Evolutionary conservation across 495 filamentous ascomycete genomes (phyloP).

Genomic region (Amorphotheca resinae): DNA sequence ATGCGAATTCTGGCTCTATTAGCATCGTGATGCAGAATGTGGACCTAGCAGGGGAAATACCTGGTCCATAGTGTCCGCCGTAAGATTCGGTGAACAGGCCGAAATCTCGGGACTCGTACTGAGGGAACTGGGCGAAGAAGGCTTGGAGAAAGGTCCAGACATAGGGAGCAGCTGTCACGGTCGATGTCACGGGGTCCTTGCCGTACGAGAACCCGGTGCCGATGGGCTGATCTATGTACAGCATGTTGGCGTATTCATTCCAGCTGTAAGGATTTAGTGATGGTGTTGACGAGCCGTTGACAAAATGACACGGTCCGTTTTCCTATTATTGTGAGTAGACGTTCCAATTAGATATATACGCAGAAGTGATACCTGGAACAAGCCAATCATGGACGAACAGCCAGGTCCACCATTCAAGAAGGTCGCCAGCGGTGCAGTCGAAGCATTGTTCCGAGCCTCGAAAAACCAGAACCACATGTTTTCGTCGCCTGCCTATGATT

Average conservation of each 20-base stretch:
- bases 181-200: constrained; percentile 33
- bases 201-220: constrained; percentile 53
- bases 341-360: not conserved
- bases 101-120: constrained; percentile 42
- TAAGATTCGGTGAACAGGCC: constrained; percentile 45
- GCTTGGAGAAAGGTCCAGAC: constrained; percentile 45
- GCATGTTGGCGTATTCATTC: constrained; percentile 51
- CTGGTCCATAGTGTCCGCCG: constrained; percentile 42
- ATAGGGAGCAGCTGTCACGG: constrained; percentile 36
- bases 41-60: too few relatives aligned
- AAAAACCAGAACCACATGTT: constrained; percentile 49
- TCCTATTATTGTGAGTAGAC: constrained; percentile 26
- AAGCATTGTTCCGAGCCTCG: constrained; percentile 36
- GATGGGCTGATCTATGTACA: constrained; percentile 54
- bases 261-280: constrained; percentile 45
- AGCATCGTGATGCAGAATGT: not conserved
- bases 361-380: constrained; percentile 28
- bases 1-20: constrained; percentile 27
- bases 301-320: constrained; percentile 49
- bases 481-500: constrained; percentile 24
- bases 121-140: constrained; percentile 40
- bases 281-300: constrained; percentile 37
- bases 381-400: constrained; percentile 45
- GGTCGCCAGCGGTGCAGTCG: constrained; percentile 35
- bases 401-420: constrained; percentile 52